Base-by-base conservation (phyloP, 2,329 filamentous ascomycete genomes). In the Seiridium unicorne region DNA sequence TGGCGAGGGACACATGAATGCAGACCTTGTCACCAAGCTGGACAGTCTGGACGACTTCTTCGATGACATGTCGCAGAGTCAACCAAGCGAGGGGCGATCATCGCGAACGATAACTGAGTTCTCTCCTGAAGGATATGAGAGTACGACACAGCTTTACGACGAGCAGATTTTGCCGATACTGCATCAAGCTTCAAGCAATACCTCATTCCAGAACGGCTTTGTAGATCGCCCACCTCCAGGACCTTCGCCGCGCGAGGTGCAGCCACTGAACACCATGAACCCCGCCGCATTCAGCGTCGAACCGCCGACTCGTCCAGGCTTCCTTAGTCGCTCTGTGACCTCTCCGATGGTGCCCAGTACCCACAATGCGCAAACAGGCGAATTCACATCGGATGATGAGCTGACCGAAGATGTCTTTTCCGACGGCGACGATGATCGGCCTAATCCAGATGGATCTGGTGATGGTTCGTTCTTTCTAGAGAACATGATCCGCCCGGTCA, bases 81-180 rank as follows among this genome's bases (percentile, higher is more conserved):
- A 88, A 11, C 84, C 86, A 3, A 85, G 84, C 55, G 85, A 89
- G 59, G 82, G 83, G 1, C 80, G 83, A 3, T 88, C 87, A 0
- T 87, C 86, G 1, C 79, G 82, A 42, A 89, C 86, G 0, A 81
- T 88, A 13, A 88, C 86, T 0, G 86, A 88, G 70, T 90, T 88
- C 64, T 81, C 85, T 0, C 84, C 84, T 0, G 87, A 88, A 62
- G 83, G 82, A 8, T 87, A 88, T 56, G 90, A 95, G 65, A 88
- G 88, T 1, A 90, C 88, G 9, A 91, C 93, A 31, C 88, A 92
- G 70, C 78, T 97, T 0, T 97, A 98, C 74, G 93, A 97, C 68
- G 92, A 97, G 73, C 92, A 96, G 71, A 96, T 95, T 5, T 81
- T 95, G 9, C 94, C 94, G 0, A 96, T 97, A 56, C 78, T 97